A percentile compares a stretch with the other conserved stretches of the same genome.
phyloP scores from a whole-genome alignment of 2,329 filamentous ascomycete species.

The Phialophora chinensis region DNA sequence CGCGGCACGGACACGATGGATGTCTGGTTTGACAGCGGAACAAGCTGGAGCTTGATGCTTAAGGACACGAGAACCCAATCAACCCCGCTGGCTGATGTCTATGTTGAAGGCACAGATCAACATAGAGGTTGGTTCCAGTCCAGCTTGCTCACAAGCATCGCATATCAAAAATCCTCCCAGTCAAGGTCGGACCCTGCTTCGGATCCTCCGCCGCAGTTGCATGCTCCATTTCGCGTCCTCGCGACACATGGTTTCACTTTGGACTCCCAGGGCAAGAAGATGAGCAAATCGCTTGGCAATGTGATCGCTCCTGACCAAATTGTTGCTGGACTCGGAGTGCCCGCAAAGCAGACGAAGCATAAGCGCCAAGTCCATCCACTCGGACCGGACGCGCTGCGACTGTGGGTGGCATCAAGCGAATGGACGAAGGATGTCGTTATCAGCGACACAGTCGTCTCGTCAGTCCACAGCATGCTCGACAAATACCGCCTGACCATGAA shows the following conservation, averaged over 20 bases:
- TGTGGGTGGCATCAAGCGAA: slow-evolving; percentile 92
- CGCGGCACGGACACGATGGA: slow-evolving; percentile 97
- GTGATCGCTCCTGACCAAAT: slow-evolving; percentile 80
- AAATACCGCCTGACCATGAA: slow-evolving; percentile 91
- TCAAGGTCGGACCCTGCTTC: slow-evolving; percentile 39
- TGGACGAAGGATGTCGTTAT: slow-evolving; percentile 88
- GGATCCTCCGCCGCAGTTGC: slow-evolving; percentile 36
- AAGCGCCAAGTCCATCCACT: slow-evolving; percentile 59
- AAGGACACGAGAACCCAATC: slow-evolving; percentile 41
- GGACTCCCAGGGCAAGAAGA: slow-evolving; percentile 89
- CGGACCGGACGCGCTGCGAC: slow-evolving; percentile 82
- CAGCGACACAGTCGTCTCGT: slow-evolving; percentile 75
- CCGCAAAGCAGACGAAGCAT: slow-evolving; percentile 55
- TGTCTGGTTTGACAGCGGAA: slow-evolving; percentile 99
- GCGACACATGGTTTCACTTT: slow-evolving; percentile 96
- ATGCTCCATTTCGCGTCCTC: slow-evolving; percentile 82
- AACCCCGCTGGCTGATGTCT: slow-evolving; percentile 72
- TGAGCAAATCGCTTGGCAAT: slow-evolving; percentile 97
- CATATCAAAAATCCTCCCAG: slow-evolving; percentile 54
- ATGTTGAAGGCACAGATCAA: slow-evolving; percentile 92
- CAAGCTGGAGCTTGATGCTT: slow-evolving; percentile 75
- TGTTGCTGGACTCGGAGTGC: slow-evolving; percentile 77
- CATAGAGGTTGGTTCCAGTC: slow-evolving; percentile 99
- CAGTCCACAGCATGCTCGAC: slow-evolving; percentile 75
- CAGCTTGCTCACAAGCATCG: slow-evolving; percentile 84